These are phyloP conservation scores for Cyclotella distinguenda DNA, from an alignment of 108 stramenopile species.

Conservation along the genomic window DNA sequence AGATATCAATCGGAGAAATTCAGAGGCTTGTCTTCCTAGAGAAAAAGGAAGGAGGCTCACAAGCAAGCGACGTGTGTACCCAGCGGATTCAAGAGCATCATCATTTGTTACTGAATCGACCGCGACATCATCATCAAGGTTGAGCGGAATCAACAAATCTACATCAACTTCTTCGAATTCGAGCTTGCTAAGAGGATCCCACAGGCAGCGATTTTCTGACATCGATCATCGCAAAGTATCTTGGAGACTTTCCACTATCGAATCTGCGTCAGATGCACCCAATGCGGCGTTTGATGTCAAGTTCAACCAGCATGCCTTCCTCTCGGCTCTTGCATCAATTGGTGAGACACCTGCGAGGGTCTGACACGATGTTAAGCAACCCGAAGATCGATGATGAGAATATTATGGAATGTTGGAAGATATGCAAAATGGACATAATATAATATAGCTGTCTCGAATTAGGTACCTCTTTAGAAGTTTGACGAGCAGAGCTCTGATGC, in stretches of 20 bases:
- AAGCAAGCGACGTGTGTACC: neutral
- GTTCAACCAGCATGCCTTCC: constrained; percentile 9
- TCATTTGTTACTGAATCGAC: too few relatives aligned
- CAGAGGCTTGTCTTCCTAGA: neutral
- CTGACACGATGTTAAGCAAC: too few relatives aligned
- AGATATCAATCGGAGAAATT: constrained; percentile 1
- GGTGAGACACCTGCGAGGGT: too few relatives aligned
- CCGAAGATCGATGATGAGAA: too few relatives aligned
- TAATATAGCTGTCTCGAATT: too few relatives aligned
- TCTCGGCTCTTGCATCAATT: constrained; percentile 4
- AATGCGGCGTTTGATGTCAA: neutral
- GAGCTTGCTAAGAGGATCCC: too few relatives aligned
- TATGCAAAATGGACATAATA: too few relatives aligned
- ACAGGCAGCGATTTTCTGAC: constrained; percentile 2
- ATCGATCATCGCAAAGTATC: neutral
- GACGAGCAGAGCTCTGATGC: too few relatives aligned
- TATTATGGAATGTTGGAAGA: too few relatives aligned
- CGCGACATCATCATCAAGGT: too few relatives aligned
- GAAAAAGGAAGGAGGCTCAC: neutral
- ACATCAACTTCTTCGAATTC: neutral
- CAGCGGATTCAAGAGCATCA: neutral
- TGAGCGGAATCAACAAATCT: too few relatives aligned
- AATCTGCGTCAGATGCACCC: neutral
- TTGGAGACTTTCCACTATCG: neutral
- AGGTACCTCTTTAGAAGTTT: too few relatives aligned